phyloP scores from a whole-genome alignment of 768 basidiomycete species.

The Trametes cubensis region DNA sequence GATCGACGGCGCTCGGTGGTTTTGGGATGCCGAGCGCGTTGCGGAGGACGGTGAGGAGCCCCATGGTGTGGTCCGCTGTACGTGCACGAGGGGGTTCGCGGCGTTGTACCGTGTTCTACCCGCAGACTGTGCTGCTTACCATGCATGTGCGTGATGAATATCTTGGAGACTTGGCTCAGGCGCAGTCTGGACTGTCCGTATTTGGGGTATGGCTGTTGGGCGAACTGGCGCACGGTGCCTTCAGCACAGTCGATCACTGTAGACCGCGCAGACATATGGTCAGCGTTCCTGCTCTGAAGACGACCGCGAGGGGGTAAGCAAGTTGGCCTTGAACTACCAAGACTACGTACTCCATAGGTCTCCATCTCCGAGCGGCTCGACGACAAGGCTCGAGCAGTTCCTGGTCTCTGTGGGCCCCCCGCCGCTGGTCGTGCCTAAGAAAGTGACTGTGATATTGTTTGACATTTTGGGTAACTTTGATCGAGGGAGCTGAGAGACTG shows the following conservation, averaged over 20 bases:
- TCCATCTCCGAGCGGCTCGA: constrained; percentile 55
- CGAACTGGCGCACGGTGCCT: constrained; percentile 74
- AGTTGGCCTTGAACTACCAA: not conserved
- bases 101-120: not conserved
- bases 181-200: constrained; percentile 36
- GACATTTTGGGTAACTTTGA: constrained; percentile 24
- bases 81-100: not conserved
- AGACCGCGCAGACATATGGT: not conserved
- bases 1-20: constrained; percentile 30
- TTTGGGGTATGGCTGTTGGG: constrained; percentile 50
- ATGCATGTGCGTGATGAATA: constrained; percentile 89
- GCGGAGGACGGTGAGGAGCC: constrained; percentile 67
- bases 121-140: constrained; percentile 42
- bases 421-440: constrained; percentile 77
- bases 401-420: constrained; percentile 75
- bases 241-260: constrained; percentile 86
- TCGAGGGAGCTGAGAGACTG: no score
- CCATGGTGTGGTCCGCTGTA: constrained; percentile 74
- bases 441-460: constrained; percentile 58
- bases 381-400: constrained; percentile 75
- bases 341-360: constrained; percentile 67
- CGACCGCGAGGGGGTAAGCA: not conserved
- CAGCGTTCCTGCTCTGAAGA: not conserved
- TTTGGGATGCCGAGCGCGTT: constrained; percentile 54
- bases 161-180: constrained; percentile 55